Evolutionary conservation across 306 rosid genomes (phyloP).

Genomic region (Fragaria nilgerrensis): DNA sequence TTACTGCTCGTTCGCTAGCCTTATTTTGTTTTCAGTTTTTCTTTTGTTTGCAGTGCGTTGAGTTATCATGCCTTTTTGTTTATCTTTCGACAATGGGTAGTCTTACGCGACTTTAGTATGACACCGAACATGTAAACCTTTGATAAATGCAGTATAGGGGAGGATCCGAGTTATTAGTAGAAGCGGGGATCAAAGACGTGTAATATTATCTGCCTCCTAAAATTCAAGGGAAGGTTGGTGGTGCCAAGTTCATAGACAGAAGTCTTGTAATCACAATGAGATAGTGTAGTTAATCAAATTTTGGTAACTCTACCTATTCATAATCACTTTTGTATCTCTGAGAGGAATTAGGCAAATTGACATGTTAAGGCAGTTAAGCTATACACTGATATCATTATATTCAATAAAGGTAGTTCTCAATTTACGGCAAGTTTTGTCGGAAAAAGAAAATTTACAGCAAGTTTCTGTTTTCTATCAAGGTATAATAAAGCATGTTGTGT

Average conservation of each 20-base stretch:
- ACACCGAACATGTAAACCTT: conserved; percentile 11
- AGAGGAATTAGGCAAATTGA: not conserved
- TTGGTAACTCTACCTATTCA: not conserved
- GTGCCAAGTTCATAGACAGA: conserved; percentile 83
- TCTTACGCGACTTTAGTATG: not conserved
- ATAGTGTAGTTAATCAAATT: conserved; percentile 31
- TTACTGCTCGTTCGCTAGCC: not conserved
- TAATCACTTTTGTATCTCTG: conserved; percentile 6
- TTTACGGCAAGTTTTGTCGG: not conserved
- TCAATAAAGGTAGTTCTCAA: not conserved
- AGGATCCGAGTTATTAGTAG: conserved; percentile 91
- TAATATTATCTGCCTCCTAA: conserved; percentile 64
- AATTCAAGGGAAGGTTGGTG: conserved; percentile 92
- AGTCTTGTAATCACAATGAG: conserved; percentile 70
- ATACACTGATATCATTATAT: not conserved
- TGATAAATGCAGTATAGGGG: conserved; percentile 72
- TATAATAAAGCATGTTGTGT: not conserved
- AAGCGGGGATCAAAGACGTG: conserved; percentile 97
- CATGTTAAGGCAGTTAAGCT: not conserved
- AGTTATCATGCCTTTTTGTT: not conserved
- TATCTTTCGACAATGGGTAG: conserved; percentile 17
- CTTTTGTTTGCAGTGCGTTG: not conserved
- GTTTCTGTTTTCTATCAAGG: not conserved
- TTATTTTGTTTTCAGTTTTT: not conserved
- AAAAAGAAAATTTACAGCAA: no score